phyloP scores from a whole-genome alignment of 2,329 filamentous ascomycete species.

The Aureobasidium sp. region DNA sequence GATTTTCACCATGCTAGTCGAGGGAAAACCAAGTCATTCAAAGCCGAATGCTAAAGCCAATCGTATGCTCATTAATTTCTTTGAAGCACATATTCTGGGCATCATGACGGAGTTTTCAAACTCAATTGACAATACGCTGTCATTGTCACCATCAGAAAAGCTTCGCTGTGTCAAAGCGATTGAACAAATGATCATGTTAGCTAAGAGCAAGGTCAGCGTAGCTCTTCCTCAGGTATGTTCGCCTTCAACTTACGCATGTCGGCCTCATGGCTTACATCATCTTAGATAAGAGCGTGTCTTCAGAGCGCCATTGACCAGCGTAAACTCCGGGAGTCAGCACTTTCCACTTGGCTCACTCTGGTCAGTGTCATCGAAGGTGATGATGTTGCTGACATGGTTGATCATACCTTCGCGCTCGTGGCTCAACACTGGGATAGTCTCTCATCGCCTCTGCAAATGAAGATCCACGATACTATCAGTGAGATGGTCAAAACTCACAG shows the following conservation, averaged over 20 bases:
- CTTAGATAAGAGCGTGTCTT: conserved; percentile 80
- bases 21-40: conserved; percentile 39
- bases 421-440: conserved; percentile 71
- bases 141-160: conserved; percentile 49
- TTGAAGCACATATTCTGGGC: conserved; percentile 77
- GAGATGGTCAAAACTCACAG: conserved; percentile 59
- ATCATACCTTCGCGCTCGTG: conserved; percentile 84
- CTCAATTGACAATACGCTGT: conserved; percentile 57
- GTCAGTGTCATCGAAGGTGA: conserved; percentile 67
- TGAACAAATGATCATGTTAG: conserved; percentile 76
- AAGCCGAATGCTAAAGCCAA: conserved; percentile 41
- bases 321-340: conserved; percentile 68
- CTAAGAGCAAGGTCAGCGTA: conserved; percentile 63
- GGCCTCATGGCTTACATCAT: conserved; percentile 21
- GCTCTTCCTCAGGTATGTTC: conserved; percentile 72
- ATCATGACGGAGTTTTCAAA: conserved; percentile 79
- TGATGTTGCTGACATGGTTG: conserved; percentile 71
- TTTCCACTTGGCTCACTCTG: conserved; percentile 77
- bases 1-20: conserved; percentile 41
- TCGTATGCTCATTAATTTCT: conserved; percentile 63
- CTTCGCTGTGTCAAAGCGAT: conserved; percentile 73
- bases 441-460: conserved; percentile 51
- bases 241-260: not conserved
- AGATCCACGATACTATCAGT: conserved; percentile 56
- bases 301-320: conserved; percentile 72